Base-by-base conservation (phyloP, 129 eudicot species). In the Ambrosia trifida region DNA sequence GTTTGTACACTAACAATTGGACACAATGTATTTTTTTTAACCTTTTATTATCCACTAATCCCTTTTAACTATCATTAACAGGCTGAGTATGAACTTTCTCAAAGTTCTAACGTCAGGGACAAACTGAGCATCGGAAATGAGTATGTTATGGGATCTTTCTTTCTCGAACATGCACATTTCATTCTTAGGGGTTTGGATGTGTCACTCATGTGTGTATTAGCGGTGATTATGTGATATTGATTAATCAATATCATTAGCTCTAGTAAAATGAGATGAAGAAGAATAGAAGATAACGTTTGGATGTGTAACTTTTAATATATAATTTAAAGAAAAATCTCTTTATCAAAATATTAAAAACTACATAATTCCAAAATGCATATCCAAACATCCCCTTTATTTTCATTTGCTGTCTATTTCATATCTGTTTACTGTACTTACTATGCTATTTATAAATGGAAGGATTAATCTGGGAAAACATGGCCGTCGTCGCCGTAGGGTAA, bases 31-130 rank as follows among this genome's bases (percentile, higher is more conserved):
- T 24, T 57, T 35, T 35, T 44, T 14, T 75, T 47, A 13, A 46
- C 50, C 5, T 24, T 64, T 49, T 50, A 14, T 70, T 80, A 36
- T 61, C 58, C 46, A 17, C 64, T 68, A 74, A 71, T 11, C 47
- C 24, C 18, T 11, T 11, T 45, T 4, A 20, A 70, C 7, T 66
- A 44, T 61, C n/a, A 56, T 60, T 53, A 30, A 64, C 86, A 93
- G 98, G 97, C 85, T 2, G 99, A 90, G 53, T 82, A 46, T 75
- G 97, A 95, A 79, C 90, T 95, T 75, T 80, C 85, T 76, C 92
- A 78, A 73, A 85, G 89, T 78, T 81, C 88, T 31, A 58, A 58
- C 28, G 50, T 86, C 73, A 82, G 94, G 76, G 75, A 81, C 63
- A 90, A 82, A 82, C 79, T 95, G 74, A 87, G 72, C 90, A 54